Base-by-base conservation (phyloP, 83 land plant species). In the Diphasiastrum complanatum region DNA sequence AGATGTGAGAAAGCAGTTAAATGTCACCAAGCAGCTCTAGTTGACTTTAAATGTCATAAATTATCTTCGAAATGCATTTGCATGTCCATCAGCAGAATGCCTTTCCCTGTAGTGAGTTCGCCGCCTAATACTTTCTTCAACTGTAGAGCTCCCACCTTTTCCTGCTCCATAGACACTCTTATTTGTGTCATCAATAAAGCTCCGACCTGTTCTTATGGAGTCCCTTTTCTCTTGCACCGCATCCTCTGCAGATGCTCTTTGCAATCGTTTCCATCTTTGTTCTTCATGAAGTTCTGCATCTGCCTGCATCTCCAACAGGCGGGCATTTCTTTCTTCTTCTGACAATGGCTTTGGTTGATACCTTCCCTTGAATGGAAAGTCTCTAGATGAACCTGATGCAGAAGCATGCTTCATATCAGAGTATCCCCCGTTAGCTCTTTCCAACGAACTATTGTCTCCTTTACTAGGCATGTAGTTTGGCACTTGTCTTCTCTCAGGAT, bases 221-320 rank as follows among this genome's bases (percentile, higher is more conserved):
- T 34, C 37, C 64, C 41, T 64, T 83, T 61, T 85, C 81, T 30
- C 45, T 62, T 12, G 55, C 2, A 26, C 43, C 26, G 77, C 81
- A 78, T 88, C 98, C 33, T 61, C 79, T 34, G 81, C 95, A 23
- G 82, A 84, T 12, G 98, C 96, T 45, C 65, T 79, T 76, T 80
- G 88, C 64, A 93, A 51, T 5, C 98, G 76, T 25, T 83, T 87
- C 91, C 86, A 88, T 47, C 96, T 73, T 55, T 93, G 96, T 56
- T 93, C 96, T 48, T 93, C 98, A 71, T 93, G 98, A 10, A 85
- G 38, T 45, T 88, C 91, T 47, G 96, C 98, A 77, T 93, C 82
- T 31, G 51, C 26, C 74, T 85, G 84, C 98, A 93, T 93, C 57
- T 83, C 91, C 22, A 75, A 64, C 43, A 85, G 67, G 37, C 86